phyloP scores from a whole-genome alignment of 306 rosid species.

The Rosa persica region DNA sequence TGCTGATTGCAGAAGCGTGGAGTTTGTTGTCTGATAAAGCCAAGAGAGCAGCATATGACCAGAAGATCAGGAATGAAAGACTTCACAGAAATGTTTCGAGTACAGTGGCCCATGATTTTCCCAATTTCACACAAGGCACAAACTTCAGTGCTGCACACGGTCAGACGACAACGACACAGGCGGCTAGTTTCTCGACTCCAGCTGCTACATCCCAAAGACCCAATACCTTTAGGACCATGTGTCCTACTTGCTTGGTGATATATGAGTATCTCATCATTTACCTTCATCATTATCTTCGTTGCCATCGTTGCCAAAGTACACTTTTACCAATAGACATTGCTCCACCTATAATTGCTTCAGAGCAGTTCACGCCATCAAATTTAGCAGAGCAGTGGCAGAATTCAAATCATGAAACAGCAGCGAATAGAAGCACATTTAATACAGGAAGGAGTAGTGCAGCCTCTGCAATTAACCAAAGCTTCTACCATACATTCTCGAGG shows the following conservation, averaged over 20 bases:
- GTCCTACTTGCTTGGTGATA: constrained; percentile 80
- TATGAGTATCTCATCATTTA: constrained; percentile 84
- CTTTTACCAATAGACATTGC: constrained; percentile 31
- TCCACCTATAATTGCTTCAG: no score
- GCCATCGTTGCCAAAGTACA: constrained; percentile 56
- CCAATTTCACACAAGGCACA: constrained; percentile 50
- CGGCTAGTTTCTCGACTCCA: constrained; percentile 48
- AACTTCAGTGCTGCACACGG: constrained; percentile 40
- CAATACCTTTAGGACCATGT: constrained; percentile 88
- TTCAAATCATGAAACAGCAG: constrained; percentile 31
- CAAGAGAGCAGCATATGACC: constrained; percentile 57
- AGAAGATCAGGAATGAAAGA: constrained; percentile 44
- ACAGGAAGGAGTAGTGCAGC: constrained; percentile 40
- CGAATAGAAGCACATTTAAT: constrained; percentile 30
- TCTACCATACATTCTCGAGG: constrained; percentile 60
- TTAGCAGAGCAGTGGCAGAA: constrained; percentile 44
- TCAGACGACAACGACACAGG: constrained; percentile 49
- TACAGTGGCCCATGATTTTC: constrained; percentile 37
- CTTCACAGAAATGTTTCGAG: constrained; percentile 28
- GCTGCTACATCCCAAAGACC: constrained; percentile 42
- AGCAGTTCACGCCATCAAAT: constrained; percentile 38
- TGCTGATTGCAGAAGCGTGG: constrained; percentile 83
- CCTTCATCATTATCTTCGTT: constrained; percentile 74
- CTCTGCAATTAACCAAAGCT: constrained; percentile 40
- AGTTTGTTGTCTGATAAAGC: constrained; percentile 72